Percentiles rank a stretch among this genome's conserved stretches.
Evolutionary conservation across 1,139 yeast species (phyloP).

Genomic region (Taiozyma sp.): DNA sequence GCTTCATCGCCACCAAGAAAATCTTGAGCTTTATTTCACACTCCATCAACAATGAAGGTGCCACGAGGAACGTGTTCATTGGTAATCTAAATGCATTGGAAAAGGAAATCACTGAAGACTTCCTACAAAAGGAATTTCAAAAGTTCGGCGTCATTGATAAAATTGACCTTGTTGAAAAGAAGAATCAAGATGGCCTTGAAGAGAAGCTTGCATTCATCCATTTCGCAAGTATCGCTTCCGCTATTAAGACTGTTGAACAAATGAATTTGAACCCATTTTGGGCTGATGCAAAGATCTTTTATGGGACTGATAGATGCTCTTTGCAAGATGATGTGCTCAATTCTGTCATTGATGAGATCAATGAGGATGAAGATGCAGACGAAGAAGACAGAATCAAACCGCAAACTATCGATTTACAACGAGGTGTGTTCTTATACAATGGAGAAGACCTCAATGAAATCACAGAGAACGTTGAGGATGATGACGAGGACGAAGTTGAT

Average conservation of each 20-base stretch:
- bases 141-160: slow-evolving; percentile 33
- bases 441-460: slow-evolving; percentile 4
- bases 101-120: slow-evolving; percentile 32
- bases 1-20: slow-evolving; percentile 66
- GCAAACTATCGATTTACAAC: background rate
- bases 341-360: slow-evolving; percentile 7
- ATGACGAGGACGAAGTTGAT: background rate
- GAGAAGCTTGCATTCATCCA: slow-evolving; percentile 73
- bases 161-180: slow-evolving; percentile 29
- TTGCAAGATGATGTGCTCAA: slow-evolving; percentile 18
- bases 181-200: slow-evolving; percentile 2
- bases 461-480: background rate
- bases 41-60: slow-evolving; percentile 75
- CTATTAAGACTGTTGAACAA: slow-evolving; percentile 74
- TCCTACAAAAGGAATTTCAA: slow-evolving; percentile 57
- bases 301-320: slow-evolving; percentile 73
- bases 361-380: slow-evolving; percentile 5
- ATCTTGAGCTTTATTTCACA: slow-evolving; percentile 56
- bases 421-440: background rate
- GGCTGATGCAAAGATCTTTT: slow-evolving; percentile 51
- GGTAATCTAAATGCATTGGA: slow-evolving; percentile 47
- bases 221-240: slow-evolving; percentile 76
- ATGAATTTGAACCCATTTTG: slow-evolving; percentile 43
- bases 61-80: slow-evolving; percentile 73
- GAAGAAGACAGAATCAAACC: background rate